Conservation (phyloP, 1,139 yeast genomes). For the Zygosaccharomyces pseudobailii region DNA sequence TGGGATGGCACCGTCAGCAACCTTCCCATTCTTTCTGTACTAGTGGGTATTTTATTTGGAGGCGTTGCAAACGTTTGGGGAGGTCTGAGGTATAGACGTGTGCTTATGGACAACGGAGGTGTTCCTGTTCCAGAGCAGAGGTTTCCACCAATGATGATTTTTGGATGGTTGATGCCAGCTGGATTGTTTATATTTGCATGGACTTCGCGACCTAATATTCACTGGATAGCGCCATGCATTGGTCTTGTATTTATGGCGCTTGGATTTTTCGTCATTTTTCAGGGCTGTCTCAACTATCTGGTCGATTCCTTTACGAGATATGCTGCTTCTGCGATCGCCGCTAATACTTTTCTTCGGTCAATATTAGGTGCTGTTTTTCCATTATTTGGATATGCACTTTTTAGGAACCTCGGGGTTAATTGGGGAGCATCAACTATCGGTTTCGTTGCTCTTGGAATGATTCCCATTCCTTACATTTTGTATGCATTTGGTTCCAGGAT, state of each 20-base stretch:
- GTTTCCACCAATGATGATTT: conserved; percentile 43
- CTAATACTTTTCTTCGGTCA: conserved; percentile 62
- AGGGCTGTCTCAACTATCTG: conserved; percentile 50
- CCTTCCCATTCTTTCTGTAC: conserved; percentile 52
- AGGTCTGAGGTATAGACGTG: conserved; percentile 32
- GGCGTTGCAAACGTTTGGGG: conserved; percentile 39
- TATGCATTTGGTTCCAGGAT: conserved; percentile 47
- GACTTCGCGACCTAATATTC: conserved; percentile 48
- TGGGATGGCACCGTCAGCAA: conserved; percentile 45
- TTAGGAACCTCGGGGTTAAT: conserved; percentile 43
- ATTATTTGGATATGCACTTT: conserved; percentile 52
- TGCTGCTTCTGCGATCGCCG: conserved; percentile 69
- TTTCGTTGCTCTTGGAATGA: conserved; percentile 48
- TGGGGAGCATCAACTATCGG: conserved; percentile 58
- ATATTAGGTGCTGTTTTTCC: conserved; percentile 67
- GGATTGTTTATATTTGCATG: conserved; percentile 68
- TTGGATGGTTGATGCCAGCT: conserved; percentile 50
- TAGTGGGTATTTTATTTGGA: conserved; percentile 53
- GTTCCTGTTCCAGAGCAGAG: conserved; percentile 52
- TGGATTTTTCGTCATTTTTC: conserved; percentile 54
- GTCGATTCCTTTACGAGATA: conserved; percentile 51
- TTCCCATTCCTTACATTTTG: conserved; percentile 57
- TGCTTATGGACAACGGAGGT: conserved; percentile 35
- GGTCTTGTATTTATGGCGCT: conserved; percentile 56
- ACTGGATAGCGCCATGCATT: conserved; percentile 63